These are phyloP conservation scores for Cenococcum geophilum DNA, from an alignment of 495 filamentous ascomycete species.

Conservation along the genomic window DNA sequence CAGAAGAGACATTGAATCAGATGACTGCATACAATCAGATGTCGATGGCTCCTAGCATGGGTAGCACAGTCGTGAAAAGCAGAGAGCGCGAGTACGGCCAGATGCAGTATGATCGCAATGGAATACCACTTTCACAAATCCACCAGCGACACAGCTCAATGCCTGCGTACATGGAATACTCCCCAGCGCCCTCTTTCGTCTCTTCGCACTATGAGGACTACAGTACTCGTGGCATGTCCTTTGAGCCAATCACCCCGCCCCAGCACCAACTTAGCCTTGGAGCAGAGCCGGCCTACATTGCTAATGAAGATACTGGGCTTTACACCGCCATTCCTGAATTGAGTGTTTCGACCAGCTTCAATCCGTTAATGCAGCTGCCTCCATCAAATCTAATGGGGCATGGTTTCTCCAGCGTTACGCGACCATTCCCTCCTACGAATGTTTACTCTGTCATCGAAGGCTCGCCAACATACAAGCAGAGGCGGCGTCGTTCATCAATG, in stretches of 20 bases:
- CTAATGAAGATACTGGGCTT: slow-evolving; percentile 91
- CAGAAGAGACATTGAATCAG: slow-evolving; percentile 65
- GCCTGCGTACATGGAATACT: slow-evolving; percentile 97
- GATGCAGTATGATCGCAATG: slow-evolving; percentile 85
- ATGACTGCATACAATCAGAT: slow-evolving; percentile 53
- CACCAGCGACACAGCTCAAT: slow-evolving; percentile 93
- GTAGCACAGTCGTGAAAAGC: slow-evolving; percentile 64
- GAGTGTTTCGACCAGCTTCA: slow-evolving; percentile 51
- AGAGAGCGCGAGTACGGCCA: slow-evolving; percentile 69
- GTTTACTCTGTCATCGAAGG: slow-evolving; percentile 96
- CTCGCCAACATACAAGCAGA: slow-evolving; percentile 97
- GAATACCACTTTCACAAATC: slow-evolving; percentile 70
- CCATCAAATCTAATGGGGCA: slow-evolving; percentile 74
- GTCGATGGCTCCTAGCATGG: slow-evolving; percentile 40
- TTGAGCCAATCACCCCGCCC: slow-evolving; percentile 91
- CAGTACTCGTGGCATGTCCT: slow-evolving; percentile 92
- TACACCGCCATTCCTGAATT: slow-evolving; percentile 92
- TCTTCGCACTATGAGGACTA: slow-evolving; percentile 97
- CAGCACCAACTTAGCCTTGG: slow-evolving; percentile 74
- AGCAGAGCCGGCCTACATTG: slow-evolving; percentile 89
- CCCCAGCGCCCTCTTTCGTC: slow-evolving; percentile 92
- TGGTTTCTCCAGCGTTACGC: slow-evolving; percentile 61
- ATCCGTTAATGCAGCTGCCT: slow-evolving; percentile 84
- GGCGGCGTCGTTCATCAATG: slow-evolving; percentile 85
- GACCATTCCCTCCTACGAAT: slow-evolving; percentile 67